A percentile compares a stretch with the other conserved stretches of the same genome.
Conservation (phyloP, 495 filamentous ascomycete genomes). For the Symbiotaphrina buchneri region DNA sequence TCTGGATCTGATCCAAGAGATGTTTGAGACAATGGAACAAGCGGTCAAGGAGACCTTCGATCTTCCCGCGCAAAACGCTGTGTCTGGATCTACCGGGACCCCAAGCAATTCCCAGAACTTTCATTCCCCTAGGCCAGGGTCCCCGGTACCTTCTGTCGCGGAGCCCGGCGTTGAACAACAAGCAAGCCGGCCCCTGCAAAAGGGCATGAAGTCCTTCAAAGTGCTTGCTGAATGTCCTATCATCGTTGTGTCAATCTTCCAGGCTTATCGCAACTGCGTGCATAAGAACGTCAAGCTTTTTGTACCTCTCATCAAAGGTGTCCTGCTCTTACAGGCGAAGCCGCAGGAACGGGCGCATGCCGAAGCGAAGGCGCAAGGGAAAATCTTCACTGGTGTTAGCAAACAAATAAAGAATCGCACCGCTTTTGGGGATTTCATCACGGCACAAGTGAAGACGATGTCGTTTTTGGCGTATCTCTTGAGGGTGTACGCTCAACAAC, state of each 20-base stretch:
- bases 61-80: slow-evolving; percentile 36
- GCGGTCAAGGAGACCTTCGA: slow-evolving; percentile 90
- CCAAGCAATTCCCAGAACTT: slow-evolving; percentile 55
- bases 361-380: slow-evolving; percentile 50
- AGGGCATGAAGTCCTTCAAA: slow-evolving; percentile 97
- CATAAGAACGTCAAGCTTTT: slow-evolving; percentile 74
- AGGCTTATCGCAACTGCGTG: slow-evolving; percentile 64
- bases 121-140: slow-evolving; percentile 73
- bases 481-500: slow-evolving; percentile 64
- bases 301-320: slow-evolving; percentile 79
- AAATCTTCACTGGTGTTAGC: slow-evolving; percentile 81
- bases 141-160: slow-evolving; percentile 55
- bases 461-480: slow-evolving; percentile 91
- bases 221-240: slow-evolving; percentile 95
- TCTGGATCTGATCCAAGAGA: slow-evolving; percentile 76
- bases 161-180: slow-evolving; percentile 67
- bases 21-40: slow-evolving; percentile 84
- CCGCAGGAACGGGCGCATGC: slow-evolving; percentile 83
- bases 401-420: slow-evolving; percentile 82
- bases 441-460: slow-evolving; percentile 98
- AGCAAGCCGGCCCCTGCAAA: slow-evolving; percentile 52
- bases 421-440: slow-evolving; percentile 95
- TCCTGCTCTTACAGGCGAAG: slow-evolving; percentile 71
- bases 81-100: slow-evolving; percentile 49
- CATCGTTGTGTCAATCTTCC: slow-evolving; percentile 95